phyloP scores from a whole-genome alignment of 371 early-diverging fungal genomes.

The Mucor indicus region DNA sequence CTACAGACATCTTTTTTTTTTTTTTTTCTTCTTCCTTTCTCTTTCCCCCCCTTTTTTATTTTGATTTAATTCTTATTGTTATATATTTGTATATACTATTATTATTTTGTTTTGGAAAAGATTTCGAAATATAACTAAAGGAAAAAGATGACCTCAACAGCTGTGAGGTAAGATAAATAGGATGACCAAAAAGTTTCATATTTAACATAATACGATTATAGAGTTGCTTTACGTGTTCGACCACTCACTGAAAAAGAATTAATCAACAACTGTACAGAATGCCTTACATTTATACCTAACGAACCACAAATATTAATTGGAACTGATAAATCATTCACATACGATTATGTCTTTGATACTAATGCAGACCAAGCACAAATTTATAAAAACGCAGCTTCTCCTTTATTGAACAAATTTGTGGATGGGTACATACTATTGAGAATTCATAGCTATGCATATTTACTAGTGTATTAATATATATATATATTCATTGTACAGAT shows the following conservation, averaged over 20 bases:
- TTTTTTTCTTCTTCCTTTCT: slow-evolving; percentile 1
- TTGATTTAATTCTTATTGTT: neutral
- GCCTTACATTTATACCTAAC: slow-evolving; percentile 67
- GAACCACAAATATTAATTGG: slow-evolving; percentile 68
- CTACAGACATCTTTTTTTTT: slow-evolving; percentile 2
- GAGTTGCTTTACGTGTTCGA: slow-evolving; percentile 82
- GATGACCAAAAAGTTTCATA: neutral
- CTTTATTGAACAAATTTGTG: slow-evolving; percentile 78
- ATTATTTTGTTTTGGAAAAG: neutral
- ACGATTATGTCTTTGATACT: slow-evolving; percentile 82
- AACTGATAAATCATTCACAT: slow-evolving; percentile 78
- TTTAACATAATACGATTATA: slow-evolving; percentile 16
- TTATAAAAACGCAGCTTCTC: slow-evolving; percentile 70
- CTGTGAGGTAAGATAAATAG: slow-evolving; percentile 40
- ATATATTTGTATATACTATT: too few species aligned
- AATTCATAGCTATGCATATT: neutral
- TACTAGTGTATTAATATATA: neutral
- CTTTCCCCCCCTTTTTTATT: neutral
- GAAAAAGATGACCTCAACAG: slow-evolving; percentile 38
- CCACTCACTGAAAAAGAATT: slow-evolving; percentile 79
- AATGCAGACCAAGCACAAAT: slow-evolving; percentile 70
- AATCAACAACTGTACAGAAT: slow-evolving; percentile 68
- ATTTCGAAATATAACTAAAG: neutral
- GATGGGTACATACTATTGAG: slow-evolving; percentile 69
- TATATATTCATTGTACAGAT: slow-evolving; percentile 24